Percentiles rank a stretch among this genome's conserved stretches.
phyloP scores from a whole-genome alignment of 768 basidiomycete genomes.

The Mrakia gelida region DNA sequence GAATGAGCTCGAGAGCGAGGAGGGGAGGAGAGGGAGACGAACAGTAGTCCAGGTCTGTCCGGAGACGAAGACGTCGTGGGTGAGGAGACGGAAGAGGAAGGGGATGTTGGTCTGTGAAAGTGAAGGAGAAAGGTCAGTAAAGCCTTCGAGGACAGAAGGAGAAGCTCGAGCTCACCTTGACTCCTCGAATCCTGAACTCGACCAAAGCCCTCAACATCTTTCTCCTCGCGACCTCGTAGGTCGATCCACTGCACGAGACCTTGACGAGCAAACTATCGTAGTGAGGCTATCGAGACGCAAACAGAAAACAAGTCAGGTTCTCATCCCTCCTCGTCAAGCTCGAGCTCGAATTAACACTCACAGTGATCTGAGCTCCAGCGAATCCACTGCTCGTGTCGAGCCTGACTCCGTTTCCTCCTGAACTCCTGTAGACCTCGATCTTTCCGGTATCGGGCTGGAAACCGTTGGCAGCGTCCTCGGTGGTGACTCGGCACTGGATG shows the following conservation, averaged over 20 bases:
- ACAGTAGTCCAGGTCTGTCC: slow-evolving; percentile 96
- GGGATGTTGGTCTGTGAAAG: slow-evolving; percentile 85
- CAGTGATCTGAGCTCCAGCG: slow-evolving; percentile 97
- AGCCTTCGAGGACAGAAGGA: slow-evolving; percentile 17
- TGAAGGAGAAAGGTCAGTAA: not conserved
- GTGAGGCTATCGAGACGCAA: slow-evolving; percentile 55
- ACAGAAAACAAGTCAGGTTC: no score
- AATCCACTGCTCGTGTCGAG: slow-evolving; percentile 96
- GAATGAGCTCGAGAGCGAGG: not conserved
- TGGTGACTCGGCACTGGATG: slow-evolving; percentile 97
- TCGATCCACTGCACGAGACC: slow-evolving; percentile 90
- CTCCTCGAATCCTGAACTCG: slow-evolving; percentile 98
- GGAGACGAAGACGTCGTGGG: slow-evolving; percentile 90
- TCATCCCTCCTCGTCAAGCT: no score
- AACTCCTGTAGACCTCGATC: slow-evolving; percentile 97
- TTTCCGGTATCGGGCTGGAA: slow-evolving; percentile 99
- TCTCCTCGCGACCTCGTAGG: slow-evolving; percentile 94
- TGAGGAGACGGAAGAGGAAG: slow-evolving; percentile 95
- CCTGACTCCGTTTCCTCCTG: slow-evolving; percentile 97
- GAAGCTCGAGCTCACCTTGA: slow-evolving; percentile 59
- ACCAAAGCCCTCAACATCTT: slow-evolving; percentile 99
- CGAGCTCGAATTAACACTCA: no score
- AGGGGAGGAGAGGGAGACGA: not conserved
- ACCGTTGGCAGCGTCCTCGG: slow-evolving; percentile 82
- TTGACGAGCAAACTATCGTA: slow-evolving; percentile 98